These are phyloP conservation scores for Cryphonectria parasitica DNA, from an alignment of 2,329 filamentous ascomycete species.

Conservation along the genomic window DNA sequence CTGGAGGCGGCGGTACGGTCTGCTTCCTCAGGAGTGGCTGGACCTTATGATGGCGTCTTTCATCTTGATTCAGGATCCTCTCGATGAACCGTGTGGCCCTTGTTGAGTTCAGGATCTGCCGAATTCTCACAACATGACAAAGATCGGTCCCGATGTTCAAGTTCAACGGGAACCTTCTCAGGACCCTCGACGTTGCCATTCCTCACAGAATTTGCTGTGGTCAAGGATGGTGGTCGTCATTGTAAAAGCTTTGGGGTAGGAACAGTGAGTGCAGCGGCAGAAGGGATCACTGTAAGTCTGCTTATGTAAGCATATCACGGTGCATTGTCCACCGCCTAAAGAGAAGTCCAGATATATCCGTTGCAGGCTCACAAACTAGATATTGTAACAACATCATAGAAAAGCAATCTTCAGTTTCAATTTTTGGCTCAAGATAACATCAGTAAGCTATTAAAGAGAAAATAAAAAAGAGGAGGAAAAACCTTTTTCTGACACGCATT, in stretches of 20 bases:
- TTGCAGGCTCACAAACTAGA: not conserved
- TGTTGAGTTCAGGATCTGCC: conserved; percentile 54
- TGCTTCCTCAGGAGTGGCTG: conserved; percentile 10
- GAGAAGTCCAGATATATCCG: not conserved
- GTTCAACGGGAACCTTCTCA: conserved; percentile 61
- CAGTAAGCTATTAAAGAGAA: not conserved
- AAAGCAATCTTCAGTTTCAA: not conserved
- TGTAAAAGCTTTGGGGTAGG: not conserved
- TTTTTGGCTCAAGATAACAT: not conserved
- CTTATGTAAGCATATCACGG: not conserved
- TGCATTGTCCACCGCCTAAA: not conserved
- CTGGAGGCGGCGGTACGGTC: not conserved
- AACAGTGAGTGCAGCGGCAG: not conserved
- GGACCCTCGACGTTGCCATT: conserved; percentile 20
- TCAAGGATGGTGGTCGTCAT: not conserved
- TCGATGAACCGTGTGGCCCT: conserved; percentile 50
- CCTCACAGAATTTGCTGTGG: not conserved
- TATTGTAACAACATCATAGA: not conserved
- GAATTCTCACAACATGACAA: conserved; percentile 70
- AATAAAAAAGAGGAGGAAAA: not conserved
- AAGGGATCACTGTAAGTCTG: not conserved
- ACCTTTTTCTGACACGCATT: not conserved
- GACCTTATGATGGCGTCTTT: conserved; percentile 35
- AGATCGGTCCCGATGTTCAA: conserved; percentile 79
- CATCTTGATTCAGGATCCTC: conserved; percentile 51